Base-by-base conservation (phyloP, 164 flowering plant species). In the Aristolochia californica region DNA sequence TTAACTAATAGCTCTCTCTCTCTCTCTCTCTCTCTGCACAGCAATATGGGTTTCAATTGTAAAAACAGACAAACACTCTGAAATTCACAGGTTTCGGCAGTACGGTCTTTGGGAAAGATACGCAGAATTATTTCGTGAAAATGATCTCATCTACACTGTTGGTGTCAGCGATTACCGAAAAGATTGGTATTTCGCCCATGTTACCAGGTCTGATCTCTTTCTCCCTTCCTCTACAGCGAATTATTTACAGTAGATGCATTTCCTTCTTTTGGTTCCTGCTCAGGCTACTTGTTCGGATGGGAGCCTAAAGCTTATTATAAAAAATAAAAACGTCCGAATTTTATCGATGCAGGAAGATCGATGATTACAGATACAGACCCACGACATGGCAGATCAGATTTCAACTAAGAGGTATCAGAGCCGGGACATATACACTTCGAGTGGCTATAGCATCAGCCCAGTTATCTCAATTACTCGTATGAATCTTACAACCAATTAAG, bases 21-120 rank as follows among this genome's bases (percentile, higher is more conserved):
- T 48, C 21, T 15, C 12, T 10, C 15, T 15, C n/a, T n/a, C n/a
- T n/a, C 45, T 15, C 15, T 9, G 15, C 45, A 43, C 45, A 43
- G 45, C 15, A n/a, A n/a, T 9, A 9, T 43, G 45, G 15, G 12
- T 43, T 10, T 15, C 10, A 43, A 43, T 43, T 43, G 15, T 43
- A 9, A 43, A 43, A n/a, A n/a, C n/a, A 43, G 9, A 43, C 10
- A 9, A 9, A 9, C 45, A n/a, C 10, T 10, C 10, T 9, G 15
- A 43, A 43, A 9, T 43, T 43, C 5, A 17, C 75, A 88, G 96
- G 66, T 88, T 77, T 61, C 75, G 96, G 68, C 96, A 88, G 24
- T 88, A 88, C 58, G 96, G 93, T 3, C 70, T 88, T 57, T 88
- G 93, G 96, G 96, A 85, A 51, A 80, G 93, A 69, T 85, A 85